A percentile compares a stretch with the other conserved stretches of the same genome.
Conservation (phyloP, 805 yeast species). For the Kazachstania viticola region DNA sequence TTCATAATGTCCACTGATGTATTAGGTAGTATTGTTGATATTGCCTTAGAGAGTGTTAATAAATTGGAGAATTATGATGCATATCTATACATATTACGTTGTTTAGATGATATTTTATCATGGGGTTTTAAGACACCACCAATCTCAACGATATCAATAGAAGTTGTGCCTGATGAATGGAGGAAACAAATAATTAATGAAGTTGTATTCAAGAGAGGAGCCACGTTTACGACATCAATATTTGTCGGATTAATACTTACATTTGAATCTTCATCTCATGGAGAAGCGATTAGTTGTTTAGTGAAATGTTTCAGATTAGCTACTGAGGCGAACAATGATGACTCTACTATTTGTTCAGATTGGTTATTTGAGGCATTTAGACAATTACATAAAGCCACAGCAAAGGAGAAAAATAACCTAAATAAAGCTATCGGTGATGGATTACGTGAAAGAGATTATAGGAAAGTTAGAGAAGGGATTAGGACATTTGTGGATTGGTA, state of each 20-base stretch:
- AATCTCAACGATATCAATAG: conserved; percentile 46
- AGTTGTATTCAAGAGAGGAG: conserved; percentile 45
- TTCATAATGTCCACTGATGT: conserved; percentile 29
- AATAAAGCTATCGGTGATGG: conserved; percentile 46
- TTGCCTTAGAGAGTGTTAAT: conserved; percentile 41
- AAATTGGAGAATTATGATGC: conserved; percentile 59
- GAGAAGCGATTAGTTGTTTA: conserved; percentile 66
- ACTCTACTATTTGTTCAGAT: conserved; percentile 26
- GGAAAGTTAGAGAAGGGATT: conserved; percentile 60
- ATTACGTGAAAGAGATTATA: conserved; percentile 53
- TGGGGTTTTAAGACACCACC: conserved; percentile 84
- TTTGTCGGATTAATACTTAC: conserved; percentile 58
- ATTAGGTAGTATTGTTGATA: conserved; percentile 42
- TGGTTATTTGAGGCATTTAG: conserved; percentile 48
- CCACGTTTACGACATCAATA: conserved; percentile 37
- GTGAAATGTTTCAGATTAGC: conserved; percentile 50
- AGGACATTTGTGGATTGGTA: conserved; percentile 80
- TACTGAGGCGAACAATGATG: conserved; percentile 33
- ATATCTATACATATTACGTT: conserved; percentile 57
- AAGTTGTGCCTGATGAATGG: conserved; percentile 44
- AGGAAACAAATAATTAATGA: conserved; percentile 34
- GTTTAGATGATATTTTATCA: conserved; percentile 65
- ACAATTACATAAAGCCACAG: conserved; percentile 48
- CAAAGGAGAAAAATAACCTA: conserved; percentile 57
- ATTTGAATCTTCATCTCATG: conserved; percentile 57